Evolutionary conservation across 192 early-diverging fungal genomes (phyloP).

Genomic region (Coemansia sp.): DNA sequence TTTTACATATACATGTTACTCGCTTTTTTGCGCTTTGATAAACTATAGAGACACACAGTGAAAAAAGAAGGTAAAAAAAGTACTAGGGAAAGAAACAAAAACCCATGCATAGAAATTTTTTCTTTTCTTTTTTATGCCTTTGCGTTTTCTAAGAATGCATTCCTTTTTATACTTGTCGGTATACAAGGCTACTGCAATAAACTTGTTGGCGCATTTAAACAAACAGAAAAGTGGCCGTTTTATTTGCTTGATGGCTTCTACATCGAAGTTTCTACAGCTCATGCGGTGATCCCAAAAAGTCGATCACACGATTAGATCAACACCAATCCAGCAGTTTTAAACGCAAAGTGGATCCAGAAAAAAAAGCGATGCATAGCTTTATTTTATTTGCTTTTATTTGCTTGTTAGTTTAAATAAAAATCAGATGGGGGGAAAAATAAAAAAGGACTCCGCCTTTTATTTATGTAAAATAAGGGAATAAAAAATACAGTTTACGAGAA

Average conservation of each 20-base stretch:
- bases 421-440: no score
- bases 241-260: not conserved
- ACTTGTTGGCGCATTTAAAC: not conserved
- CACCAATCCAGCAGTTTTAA: not conserved
- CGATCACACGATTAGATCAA: conserved; percentile 1
- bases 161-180: no score
- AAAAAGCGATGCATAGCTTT: no score
- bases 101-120: not conserved
- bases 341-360: no score
- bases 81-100: not conserved
- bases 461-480: no score
- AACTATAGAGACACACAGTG: not conserved
- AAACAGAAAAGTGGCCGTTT: not conserved
- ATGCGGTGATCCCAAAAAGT: not conserved
- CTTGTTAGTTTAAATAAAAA: no score
- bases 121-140: not conserved
- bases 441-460: no score
- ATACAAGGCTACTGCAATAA: not conserved
- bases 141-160: no score
- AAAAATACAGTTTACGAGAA: no score
- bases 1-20: not conserved
- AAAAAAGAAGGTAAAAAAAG: not conserved
- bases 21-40: no score
- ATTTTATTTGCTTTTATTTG: no score
- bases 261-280: not conserved